Base-by-base conservation (phyloP, 2,329 filamentous ascomycete species). In the Rhynchosporium agropyri region DNA sequence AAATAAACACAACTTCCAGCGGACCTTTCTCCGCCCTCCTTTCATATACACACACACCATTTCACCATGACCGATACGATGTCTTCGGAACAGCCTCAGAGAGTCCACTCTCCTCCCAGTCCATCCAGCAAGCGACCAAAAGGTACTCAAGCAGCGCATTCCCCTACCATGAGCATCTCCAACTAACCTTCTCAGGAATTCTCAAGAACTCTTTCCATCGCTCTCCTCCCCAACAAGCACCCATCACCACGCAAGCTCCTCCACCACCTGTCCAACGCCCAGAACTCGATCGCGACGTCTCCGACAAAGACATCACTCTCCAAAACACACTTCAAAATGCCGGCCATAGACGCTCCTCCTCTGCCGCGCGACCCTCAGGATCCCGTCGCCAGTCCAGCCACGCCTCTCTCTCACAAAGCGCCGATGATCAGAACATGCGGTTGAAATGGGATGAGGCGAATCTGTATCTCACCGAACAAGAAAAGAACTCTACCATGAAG, bases 401-500 rank as follows among this genome's bases (percentile, higher is more conserved):
- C 4, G 66, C 66, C 2, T 49, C 65, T 0, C 51, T 51, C 33
- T 42, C 58, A 15, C 28, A 59, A n/a, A 61, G 57, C 43, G 65
- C 55, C 64, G 79, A 80, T 40, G 83, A 86, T 57, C 83, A 86
- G 55, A 82, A 81, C 62, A 88, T 84, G 63, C 89, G 90, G 67
- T 88, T 99, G 70, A 97, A 97, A 79, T 99, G 95, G 95, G 95
- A 99, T 77, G 95, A 99, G 80, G 95, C 91, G 51, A 99, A 99
- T 75, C 84, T 99, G 38, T 99, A 97, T 78, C 84, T 99, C 59
- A 95, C 95, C 7, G 95, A 99, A 79, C 94, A 98, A 77, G 92
- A 98, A 78, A 93, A 91, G 77, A 92, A 88, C 64, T 89, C 90
- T 66, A 97, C 93, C 63, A 99, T 99, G 95, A 99, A 98, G 83